phyloP scores from a whole-genome alignment of 306 rosid species.

The Medicago truncatula region MtrunA17r5.0-ANR NC_053047.1:39242501-39243000 shows the following conservation, averaged over 20 bases:
- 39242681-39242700: background rate
- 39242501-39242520: slow-evolving; percentile 33
- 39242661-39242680: slow-evolving; percentile 26
- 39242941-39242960: background rate
- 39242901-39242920: no score
- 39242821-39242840: no score
- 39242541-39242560: slow-evolving; percentile 26
- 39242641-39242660: background rate
- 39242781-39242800: slow-evolving; percentile 21
- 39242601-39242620: slow-evolving; percentile 3
- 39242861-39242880: no score
- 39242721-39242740: background rate
- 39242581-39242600: background rate
- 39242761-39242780: background rate
- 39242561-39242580: slow-evolving; percentile 27
- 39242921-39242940: no score
- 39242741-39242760: background rate
- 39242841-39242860: no score
- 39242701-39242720: slow-evolving; percentile 18
- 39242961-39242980: background rate
- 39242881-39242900: no score
- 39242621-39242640: slow-evolving; percentile 8
- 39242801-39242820: no score
- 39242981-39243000: no score
- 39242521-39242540: background rate